Percentiles rank a stretch among this genome's conserved stretches.
Evolutionary conservation across 1,284 basidiomycete species (phyloP).

Genomic region (Sanghuangporus sanghuang): DNA sequence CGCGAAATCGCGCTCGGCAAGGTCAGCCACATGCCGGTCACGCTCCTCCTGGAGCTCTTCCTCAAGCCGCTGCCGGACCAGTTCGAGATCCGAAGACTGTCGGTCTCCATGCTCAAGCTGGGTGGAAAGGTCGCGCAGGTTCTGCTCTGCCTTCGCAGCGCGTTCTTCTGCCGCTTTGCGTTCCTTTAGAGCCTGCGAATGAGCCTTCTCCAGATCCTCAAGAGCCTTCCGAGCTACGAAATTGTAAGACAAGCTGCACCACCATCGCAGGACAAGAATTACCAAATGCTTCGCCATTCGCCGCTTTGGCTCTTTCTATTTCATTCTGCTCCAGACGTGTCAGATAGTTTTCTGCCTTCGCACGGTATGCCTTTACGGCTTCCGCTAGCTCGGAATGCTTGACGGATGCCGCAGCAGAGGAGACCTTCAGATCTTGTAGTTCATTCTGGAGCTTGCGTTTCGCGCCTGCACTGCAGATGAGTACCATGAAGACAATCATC

Average conservation of each 20-base stretch:
- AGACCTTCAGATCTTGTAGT: conserved; percentile 64
- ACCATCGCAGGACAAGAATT: conserved; percentile 16
- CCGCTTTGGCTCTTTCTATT: conserved; percentile 58
- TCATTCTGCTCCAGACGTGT: conserved; percentile 67
- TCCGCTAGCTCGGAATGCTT: conserved; percentile 63
- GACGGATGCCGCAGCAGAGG: conserved; percentile 51
- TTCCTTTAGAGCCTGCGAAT: conserved; percentile 47
- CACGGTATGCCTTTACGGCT: conserved; percentile 59
- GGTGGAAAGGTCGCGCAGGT: conserved; percentile 55
- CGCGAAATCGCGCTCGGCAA: conserved; percentile 71
- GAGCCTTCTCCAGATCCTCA: conserved; percentile 57
- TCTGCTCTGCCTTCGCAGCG: conserved; percentile 47
- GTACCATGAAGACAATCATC: not conserved
- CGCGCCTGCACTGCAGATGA: conserved; percentile 34
- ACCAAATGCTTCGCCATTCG: conserved; percentile 63
- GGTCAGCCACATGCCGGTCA: conserved; percentile 70
- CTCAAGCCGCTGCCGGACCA: conserved; percentile 57
- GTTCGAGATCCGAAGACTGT: conserved; percentile 61
- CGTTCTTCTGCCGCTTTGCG: conserved; percentile 49
- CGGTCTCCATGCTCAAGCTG: conserved; percentile 65
- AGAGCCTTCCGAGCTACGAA: conserved; percentile 53
- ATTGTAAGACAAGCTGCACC: not conserved
- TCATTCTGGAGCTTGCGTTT: conserved; percentile 57
- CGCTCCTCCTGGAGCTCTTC: conserved; percentile 76
- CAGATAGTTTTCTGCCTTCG: conserved; percentile 56